Evolutionary conservation across 164 flowering plant species (phyloP).

Genomic region (Aristolochia fimbriata): DNA sequence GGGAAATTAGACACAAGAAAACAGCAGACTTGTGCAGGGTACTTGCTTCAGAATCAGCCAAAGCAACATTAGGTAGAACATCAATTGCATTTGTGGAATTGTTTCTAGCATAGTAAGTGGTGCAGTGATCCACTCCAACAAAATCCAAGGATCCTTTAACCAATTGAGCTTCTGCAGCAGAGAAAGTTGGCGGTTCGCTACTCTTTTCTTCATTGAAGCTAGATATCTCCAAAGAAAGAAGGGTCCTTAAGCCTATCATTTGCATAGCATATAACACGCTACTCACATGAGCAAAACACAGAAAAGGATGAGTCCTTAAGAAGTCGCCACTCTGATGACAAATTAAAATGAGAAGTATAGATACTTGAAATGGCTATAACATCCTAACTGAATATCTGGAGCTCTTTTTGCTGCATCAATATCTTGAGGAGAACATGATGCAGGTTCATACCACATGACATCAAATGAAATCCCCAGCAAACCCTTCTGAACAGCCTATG

Average conservation of each 20-base stretch:
- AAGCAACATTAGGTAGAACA: conserved; percentile 41
- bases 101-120: conserved; percentile 57
- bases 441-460: conserved; percentile 77
- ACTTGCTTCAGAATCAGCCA: conserved; percentile 64
- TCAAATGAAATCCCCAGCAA: conserved; percentile 57
- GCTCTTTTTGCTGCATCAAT: conserved; percentile 78
- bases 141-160: conserved; percentile 78
- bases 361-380: conserved; percentile 26
- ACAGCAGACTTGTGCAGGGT: conserved; percentile 52
- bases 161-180: conserved; percentile 35
- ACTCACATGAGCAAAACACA: background rate
- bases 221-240: conserved; percentile 72
- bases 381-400: conserved; percentile 80
- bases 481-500: conserved; percentile 56
- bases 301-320: background rate
- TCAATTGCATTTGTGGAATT: conserved; percentile 33
- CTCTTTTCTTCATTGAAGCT: conserved; percentile 61
- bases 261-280: background rate
- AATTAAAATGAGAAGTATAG: background rate
- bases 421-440: conserved; percentile 45
- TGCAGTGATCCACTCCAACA: conserved; percentile 87
- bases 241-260: conserved; percentile 75
- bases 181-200: conserved; percentile 55
- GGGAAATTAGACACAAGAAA: background rate
- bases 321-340: background rate